Percentiles rank a stretch among this genome's conserved stretches.
phyloP scores from a whole-genome alignment of 106 monocot genomes.

The Cymbidium sinense region DNA sequence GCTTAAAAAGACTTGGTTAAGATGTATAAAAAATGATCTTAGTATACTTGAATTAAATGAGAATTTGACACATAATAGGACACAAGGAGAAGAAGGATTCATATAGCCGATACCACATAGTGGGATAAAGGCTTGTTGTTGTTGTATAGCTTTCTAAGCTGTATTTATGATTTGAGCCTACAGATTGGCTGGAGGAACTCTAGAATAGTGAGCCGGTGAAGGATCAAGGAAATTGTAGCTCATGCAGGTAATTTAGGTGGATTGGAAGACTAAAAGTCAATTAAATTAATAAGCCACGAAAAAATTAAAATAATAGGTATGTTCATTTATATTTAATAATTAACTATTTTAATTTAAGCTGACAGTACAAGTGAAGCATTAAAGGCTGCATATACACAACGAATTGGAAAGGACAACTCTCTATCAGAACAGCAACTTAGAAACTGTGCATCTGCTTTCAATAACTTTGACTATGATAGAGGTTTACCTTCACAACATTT shows the following conservation, averaged over 20 bases:
- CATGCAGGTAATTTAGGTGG: slow-evolving; percentile 98
- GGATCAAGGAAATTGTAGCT: slow-evolving; percentile 76
- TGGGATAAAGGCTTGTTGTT: too few relatives aligned
- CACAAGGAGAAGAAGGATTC: too few relatives aligned
- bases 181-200: slow-evolving; percentile 96
- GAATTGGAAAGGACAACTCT: slow-evolving; percentile 51
- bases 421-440: slow-evolving; percentile 81
- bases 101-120: too few relatives aligned
- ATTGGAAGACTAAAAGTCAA: too few relatives aligned
- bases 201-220: slow-evolving; percentile 92
- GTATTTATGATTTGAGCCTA: slow-evolving; percentile 2
- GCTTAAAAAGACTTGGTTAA: too few relatives aligned
- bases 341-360: background rate
- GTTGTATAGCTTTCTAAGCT: background rate
- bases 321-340: too few relatives aligned
- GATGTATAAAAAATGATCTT: too few relatives aligned
- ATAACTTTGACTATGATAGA: slow-evolving; percentile 74
- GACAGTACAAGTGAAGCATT: slow-evolving; percentile 72
- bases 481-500: slow-evolving; percentile 78
- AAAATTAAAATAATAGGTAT: too few relatives aligned
- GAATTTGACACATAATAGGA: too few relatives aligned
- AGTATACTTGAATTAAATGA: too few relatives aligned
- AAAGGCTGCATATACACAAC: slow-evolving; percentile 68
- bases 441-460: slow-evolving; percentile 56
- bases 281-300: too few relatives aligned